Conservation (phyloP, 495 filamentous ascomycete species). For the Immersiella caudata region DNA sequence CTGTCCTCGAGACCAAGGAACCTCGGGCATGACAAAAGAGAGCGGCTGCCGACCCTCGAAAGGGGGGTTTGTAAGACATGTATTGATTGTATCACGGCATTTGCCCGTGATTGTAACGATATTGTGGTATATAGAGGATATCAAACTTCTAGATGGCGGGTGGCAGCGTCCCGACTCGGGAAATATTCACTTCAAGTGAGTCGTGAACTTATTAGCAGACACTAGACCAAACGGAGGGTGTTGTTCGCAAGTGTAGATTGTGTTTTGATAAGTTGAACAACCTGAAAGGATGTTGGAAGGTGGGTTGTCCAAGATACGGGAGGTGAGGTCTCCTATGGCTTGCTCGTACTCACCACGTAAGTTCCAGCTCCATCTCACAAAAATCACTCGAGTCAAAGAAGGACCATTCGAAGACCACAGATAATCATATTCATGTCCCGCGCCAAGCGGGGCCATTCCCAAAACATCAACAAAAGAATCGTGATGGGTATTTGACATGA, state of each 20-base stretch:
- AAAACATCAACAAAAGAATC: not conserved
- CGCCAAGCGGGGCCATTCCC: not conserved
- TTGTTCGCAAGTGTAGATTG: too few species aligned
- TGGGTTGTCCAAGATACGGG: too few species aligned
- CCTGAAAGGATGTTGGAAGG: too few species aligned
- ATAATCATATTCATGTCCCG: not conserved
- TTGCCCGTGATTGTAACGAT: conserved; percentile 11
- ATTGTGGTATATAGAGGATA: conserved; percentile 10
- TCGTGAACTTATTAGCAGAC: too few species aligned
- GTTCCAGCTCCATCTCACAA: too few species aligned
- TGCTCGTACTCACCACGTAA: too few species aligned
- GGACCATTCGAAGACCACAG: not conserved
- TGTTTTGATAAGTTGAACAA: too few species aligned
- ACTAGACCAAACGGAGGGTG: too few species aligned
- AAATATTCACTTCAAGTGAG: too few species aligned
- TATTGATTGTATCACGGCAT: not conserved
- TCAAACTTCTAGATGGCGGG: not conserved
- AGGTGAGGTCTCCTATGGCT: too few species aligned
- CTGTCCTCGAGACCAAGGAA: not conserved
- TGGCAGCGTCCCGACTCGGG: not conserved
- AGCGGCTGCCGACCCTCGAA: not conserved
- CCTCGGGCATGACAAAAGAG: not conserved
- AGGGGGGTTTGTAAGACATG: not conserved
- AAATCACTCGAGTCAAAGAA: too few species aligned
- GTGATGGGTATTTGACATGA: not conserved